phyloP scores from a whole-genome alignment of 2,329 filamentous ascomycete species.

The Orbilia oligospora region DNA sequence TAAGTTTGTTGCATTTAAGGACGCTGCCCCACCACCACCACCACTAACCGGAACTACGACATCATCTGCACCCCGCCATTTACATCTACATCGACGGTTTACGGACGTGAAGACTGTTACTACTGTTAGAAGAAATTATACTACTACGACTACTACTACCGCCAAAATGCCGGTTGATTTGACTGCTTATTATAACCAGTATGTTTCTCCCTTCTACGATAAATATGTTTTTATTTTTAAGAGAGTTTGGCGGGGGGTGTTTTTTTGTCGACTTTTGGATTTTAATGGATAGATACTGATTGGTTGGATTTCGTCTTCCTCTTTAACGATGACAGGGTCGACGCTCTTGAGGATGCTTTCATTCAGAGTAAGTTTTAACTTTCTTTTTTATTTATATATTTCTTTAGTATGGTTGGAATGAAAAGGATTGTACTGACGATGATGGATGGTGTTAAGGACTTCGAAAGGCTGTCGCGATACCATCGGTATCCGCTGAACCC shows the following conservation, averaged over 20 bases:
- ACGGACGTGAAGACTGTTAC: neutral
- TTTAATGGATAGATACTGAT: slow-evolving; percentile 28
- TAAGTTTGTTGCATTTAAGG: slow-evolving; percentile 22
- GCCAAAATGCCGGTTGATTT: slow-evolving; percentile 55
- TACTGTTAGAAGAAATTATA: neutral
- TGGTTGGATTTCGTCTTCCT: neutral
- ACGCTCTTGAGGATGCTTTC: slow-evolving; percentile 65
- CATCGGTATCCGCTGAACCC: slow-evolving; percentile 93
- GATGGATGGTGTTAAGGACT: slow-evolving; percentile 77
- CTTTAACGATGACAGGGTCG: slow-evolving; percentile 63
- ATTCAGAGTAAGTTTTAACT: slow-evolving; percentile 63
- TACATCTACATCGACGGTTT: neutral
- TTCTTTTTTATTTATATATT: neutral
- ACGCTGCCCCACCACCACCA: slow-evolving; percentile 5
- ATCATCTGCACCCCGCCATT: slow-evolving; percentile 41
- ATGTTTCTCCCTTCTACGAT: slow-evolving; percentile 8
- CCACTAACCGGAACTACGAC: no score
- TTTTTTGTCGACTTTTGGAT: neutral
- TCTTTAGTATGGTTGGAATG: no score
- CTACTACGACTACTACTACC: slow-evolving; percentile 6
- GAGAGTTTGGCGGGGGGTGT: neutral
- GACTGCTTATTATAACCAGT: slow-evolving; percentile 50
- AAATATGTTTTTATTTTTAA: neutral
- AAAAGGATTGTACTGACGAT: slow-evolving; percentile 8
- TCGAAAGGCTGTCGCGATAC: slow-evolving; percentile 92